phyloP scores from a whole-genome alignment of 2,329 filamentous ascomycete species.

The Trichoderma sp. region DNA sequence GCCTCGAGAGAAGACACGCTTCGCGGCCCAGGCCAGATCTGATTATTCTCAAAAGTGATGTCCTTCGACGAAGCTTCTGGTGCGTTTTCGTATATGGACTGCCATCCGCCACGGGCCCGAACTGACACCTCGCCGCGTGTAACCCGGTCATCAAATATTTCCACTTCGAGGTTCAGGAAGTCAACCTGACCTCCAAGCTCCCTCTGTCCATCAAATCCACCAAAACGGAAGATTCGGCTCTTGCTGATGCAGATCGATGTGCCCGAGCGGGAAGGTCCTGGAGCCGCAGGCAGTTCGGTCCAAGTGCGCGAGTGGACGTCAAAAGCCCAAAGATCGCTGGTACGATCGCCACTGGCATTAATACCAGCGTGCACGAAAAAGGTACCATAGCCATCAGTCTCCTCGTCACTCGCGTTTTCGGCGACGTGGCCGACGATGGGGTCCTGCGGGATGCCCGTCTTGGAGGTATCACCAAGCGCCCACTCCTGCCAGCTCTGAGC shows the following conservation, averaged over 20 bases:
- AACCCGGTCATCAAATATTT: conserved; percentile 56
- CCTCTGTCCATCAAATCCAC: conserved; percentile 72
- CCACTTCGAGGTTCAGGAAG: conserved; percentile 61
- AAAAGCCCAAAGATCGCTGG: conserved; percentile 77
- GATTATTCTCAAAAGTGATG: conserved; percentile 40
- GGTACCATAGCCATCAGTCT: conserved; percentile 65
- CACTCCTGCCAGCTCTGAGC: conserved; percentile 58
- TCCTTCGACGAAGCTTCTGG: conserved; percentile 42
- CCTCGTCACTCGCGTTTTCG: conserved; percentile 61
- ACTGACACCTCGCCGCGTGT: conserved; percentile 56
- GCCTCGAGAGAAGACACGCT: conserved; percentile 59
- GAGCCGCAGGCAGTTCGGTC: conserved; percentile 69
- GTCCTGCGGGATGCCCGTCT: conserved; percentile 61
- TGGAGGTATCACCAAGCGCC: conserved; percentile 58
- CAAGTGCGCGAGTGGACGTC: conserved; percentile 66
- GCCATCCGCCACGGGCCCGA: conserved; percentile 57
- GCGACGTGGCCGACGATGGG: conserved; percentile 62
- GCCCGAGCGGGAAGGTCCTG: conserved; percentile 68
- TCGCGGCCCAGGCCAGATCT: conserved; percentile 56
- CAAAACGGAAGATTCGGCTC: conserved; percentile 74
- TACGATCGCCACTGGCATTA: conserved; percentile 63
- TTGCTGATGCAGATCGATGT: conserved; percentile 67
- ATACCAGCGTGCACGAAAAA: conserved; percentile 80
- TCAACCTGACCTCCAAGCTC: conserved; percentile 76
- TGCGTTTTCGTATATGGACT: conserved; percentile 51